Evolutionary conservation across 2,329 filamentous ascomycete species (phyloP), one percentile per base, ranked within the genome.

Genomic region (Fusarium sp.): DNA sequence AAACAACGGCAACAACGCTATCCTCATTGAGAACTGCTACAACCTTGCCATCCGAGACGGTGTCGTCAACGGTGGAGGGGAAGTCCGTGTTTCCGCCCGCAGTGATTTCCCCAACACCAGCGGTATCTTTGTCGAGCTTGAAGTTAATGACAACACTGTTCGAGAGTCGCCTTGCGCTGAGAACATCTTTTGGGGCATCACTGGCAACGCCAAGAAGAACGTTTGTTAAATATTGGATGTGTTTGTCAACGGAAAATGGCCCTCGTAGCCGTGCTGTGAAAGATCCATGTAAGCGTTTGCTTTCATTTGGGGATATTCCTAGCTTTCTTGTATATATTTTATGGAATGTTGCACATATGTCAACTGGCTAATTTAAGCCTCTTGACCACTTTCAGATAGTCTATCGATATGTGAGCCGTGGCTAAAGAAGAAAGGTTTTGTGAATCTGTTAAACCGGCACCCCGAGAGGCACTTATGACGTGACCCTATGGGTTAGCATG

Each of bases 21-120:
- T 88, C 21, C 79, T 89, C 2, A 84, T 89, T 28, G 86, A 89
- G 80, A 89, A 89, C 75, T 88, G 87, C 77, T 88, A 88, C 74
- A 85, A 85, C 52, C 65, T 89, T 33, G 76, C 78, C 2, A 87
- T 88, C 72, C 76, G 73, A 3, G 82, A 82, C 19, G 87, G 87
- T 1, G 84, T 79, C 4, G 83, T 89, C 24, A 83, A 81, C 26
- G 84, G 85, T 3, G 86, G 87, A 2, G 87, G 87, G 1, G 85
- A 88, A 74, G 85, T 88, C 9, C 80, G 87, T 5, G 67, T 88
- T 14, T 75, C 85, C 3, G 85, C 86, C 3, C 79, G 87, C 15
- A 71, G 75, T 22, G 86, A 89, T 76, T 89, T 89, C 62, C 78
- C 83, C 13, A 87, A 86, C 68, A 88, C 80, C 33, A 76, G 78